These are phyloP conservation scores for Hyaloscypha hepaticicola DNA, from an alignment of 495 filamentous ascomycete species.

Conservation along the genomic window DNA sequence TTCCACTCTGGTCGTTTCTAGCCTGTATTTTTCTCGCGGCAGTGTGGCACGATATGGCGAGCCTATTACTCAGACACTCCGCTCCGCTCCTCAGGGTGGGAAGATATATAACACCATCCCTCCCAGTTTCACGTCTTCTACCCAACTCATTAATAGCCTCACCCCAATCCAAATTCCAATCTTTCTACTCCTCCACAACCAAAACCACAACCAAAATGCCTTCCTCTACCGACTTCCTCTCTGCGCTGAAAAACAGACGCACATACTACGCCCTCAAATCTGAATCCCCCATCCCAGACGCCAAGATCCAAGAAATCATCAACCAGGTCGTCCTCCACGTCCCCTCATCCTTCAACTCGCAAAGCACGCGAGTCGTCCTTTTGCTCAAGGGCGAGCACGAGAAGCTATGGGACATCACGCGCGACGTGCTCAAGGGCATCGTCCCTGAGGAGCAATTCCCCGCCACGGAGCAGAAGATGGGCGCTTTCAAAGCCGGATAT, in stretches of 20 bases:
- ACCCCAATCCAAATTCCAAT: background rate
- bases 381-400: conserved; percentile 63
- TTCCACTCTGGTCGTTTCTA: conserved; percentile 19
- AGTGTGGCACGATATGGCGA: conserved; percentile 22
- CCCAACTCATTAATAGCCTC: background rate
- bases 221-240: conserved; percentile 39
- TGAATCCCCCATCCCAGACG: conserved; percentile 49
- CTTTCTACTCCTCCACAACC: background rate
- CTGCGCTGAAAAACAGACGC: conserved; percentile 55
- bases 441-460: conserved; percentile 55
- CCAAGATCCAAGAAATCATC: conserved; percentile 56
- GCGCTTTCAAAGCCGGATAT: conserved; percentile 54
- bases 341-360: conserved; percentile 65
- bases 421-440: conserved; percentile 52
- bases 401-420: conserved; percentile 61
- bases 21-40: conserved; percentile 10
- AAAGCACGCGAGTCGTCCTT: conserved; percentile 59
- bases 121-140: conserved; percentile 26
- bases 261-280: conserved; percentile 59
- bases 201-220: background rate
- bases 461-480: conserved; percentile 46
- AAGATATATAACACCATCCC: conserved; percentile 9
- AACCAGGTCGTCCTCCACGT: conserved; percentile 51
- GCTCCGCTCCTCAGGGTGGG: background rate
- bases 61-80: conserved; percentile 2